Evolutionary conservation across 805 yeast species (phyloP).

Genomic region (Kuraishia hungarica): DNA sequence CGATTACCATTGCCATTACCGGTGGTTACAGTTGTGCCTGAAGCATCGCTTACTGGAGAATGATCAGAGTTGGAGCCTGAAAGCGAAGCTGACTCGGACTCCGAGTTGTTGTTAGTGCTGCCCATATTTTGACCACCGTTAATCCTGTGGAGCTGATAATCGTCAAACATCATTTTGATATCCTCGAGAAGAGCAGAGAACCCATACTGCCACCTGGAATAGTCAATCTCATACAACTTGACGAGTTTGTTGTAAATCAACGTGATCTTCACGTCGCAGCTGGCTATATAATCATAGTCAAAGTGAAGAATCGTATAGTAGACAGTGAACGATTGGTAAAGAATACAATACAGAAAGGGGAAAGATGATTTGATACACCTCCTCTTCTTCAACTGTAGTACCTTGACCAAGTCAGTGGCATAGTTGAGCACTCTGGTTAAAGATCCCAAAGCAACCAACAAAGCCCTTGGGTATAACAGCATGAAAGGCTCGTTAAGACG

Average conservation of each 20-base stretch:
- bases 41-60: neutral
- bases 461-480: neutral
- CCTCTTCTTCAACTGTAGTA: constrained; percentile 1
- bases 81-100: neutral
- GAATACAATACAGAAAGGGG: neutral
- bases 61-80: neutral
- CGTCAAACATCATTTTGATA: neutral
- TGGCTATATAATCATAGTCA: neutral
- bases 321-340: neutral
- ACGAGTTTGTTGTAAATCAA: neutral
- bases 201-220: neutral
- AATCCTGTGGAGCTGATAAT: neutral
- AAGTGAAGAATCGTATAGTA: constrained; percentile 2
- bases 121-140: too few relatives aligned
- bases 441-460: neutral
- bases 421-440: neutral
- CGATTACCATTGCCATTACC: too few relatives aligned
- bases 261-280: neutral
- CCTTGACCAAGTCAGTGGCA: neutral
- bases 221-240: neutral
- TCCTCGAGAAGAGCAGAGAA: neutral
- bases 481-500: neutral
- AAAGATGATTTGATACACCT: neutral
- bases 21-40: neutral
- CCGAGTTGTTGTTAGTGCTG: neutral